Base-by-base conservation (phyloP, 305 asterid genomes). In the Andrographis paniculata region DNA sequence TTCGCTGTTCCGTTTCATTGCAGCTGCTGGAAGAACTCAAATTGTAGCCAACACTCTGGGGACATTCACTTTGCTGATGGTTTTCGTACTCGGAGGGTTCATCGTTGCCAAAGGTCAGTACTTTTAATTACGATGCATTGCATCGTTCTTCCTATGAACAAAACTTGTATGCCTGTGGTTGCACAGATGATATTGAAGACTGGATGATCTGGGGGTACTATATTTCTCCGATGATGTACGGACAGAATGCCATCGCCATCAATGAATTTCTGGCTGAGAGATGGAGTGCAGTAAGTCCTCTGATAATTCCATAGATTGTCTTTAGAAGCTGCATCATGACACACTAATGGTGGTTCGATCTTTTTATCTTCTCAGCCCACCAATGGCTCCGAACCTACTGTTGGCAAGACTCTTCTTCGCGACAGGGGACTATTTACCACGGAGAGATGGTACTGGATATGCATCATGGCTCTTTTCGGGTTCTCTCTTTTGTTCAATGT, bases 191-290 rank as follows among this genome's bases (percentile, higher is more conserved):
- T 49, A 75, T 86, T 15, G 48, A 82, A 53, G 56, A 53, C 37
- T 86, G 94, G 88, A 72, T 79, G 94, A 67, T 75, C 52, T 86
- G 95, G 95, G 95, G 92, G 1, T 86, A 77, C 64, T 86, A 77
- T 40, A 13, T 66, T 48, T 82, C 95, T 53, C 94, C 94, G n/a
- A 79, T 86, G 95, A 82, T 73, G 87, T 86, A 86, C 17, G 95
- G 88, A 20, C 94, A 86, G 30, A 86, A 86, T 35, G 94, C 95
- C 13, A 73, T 86, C 15, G 87, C 83, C 63, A 73, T 82, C 15
- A 82, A 82, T 5, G 95, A 86, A 58, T 86, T 82, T 59, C 80
- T 82, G 2, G 43, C 66, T 14, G 76, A 82, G 18, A 76, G 94
- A 71, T 86, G 95, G 95, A 73, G 77, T 53, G 36, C 73, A 22